Evolutionary conservation across 2,329 filamentous ascomycete species (phyloP).

Genomic region (Ramularia collo-cygni): DNA sequence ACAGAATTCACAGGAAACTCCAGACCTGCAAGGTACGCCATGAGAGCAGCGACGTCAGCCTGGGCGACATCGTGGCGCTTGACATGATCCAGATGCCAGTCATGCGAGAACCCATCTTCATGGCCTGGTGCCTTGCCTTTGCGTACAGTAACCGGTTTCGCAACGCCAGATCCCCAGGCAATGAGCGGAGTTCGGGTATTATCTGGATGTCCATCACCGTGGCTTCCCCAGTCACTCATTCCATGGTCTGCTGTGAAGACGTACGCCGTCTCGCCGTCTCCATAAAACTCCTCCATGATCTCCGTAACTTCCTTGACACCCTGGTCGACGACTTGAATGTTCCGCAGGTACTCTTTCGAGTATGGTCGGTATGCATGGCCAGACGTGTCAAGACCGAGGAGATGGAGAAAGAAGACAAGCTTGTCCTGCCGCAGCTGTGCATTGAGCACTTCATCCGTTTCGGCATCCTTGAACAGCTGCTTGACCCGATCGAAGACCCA

Average conservation of each 20-base stretch:
- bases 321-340: conserved; percentile 88
- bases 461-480: conserved; percentile 73
- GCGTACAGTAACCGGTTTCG: conserved; percentile 57
- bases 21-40: conserved; percentile 83
- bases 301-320: conserved; percentile 79
- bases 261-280: conserved; percentile 76
- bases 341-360: conserved; percentile 89
- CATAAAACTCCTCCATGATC: conserved; percentile 79
- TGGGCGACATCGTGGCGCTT: conserved; percentile 86
- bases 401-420: conserved; percentile 87
- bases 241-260: conserved; percentile 97
- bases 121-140: conserved; percentile 66
- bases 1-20: conserved; percentile 96
- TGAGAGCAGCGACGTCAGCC: conserved; percentile 88
- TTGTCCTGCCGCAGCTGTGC: conserved; percentile 71
- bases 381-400: conserved; percentile 84
- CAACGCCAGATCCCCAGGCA: conserved; percentile 86
- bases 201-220: conserved; percentile 94
- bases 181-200: conserved; percentile 93
- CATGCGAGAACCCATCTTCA: conserved; percentile 76
- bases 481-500: conserved; percentile 98
- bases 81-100: conserved; percentile 77
- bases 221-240: conserved; percentile 99
- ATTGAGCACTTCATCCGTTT: conserved; percentile 67
- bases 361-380: conserved; percentile 85